Evolutionary conservation across 306 rosid species (phyloP).

Genomic region (Geum urbanum): DNA sequence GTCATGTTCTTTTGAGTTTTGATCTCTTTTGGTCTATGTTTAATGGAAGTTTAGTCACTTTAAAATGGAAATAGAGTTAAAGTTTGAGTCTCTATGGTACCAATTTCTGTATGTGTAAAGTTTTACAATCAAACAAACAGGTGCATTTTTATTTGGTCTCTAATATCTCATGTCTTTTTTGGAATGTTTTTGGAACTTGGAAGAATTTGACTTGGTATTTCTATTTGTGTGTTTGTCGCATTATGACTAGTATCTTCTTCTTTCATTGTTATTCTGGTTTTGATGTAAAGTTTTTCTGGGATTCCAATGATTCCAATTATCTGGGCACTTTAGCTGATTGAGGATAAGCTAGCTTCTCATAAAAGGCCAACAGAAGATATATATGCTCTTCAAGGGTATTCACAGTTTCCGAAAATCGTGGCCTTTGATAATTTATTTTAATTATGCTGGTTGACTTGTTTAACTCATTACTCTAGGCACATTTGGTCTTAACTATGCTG

Average conservation of each 20-base stretch:
- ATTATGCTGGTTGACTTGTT: background rate
- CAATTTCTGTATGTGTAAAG: background rate
- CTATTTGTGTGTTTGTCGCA: slow-evolving; percentile 1
- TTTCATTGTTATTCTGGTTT: background rate
- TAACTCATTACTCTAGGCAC: background rate
- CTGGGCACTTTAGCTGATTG: background rate
- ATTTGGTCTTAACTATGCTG: background rate
- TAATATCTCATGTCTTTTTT: background rate
- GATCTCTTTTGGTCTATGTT: background rate
- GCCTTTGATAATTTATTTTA: background rate
- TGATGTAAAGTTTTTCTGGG: background rate
- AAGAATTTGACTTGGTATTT: background rate
- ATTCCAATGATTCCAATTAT: background rate
- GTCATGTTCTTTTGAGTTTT: background rate
- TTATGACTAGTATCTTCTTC: background rate
- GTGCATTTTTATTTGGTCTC: background rate
- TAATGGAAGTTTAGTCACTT: background rate
- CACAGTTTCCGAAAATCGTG: background rate
- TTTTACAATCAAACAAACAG: background rate
- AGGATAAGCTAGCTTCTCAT: background rate
- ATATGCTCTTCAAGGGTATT: background rate
- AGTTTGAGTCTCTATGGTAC: background rate
- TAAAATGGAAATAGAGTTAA: background rate
- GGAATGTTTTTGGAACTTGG: background rate
- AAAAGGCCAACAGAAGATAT: background rate